Conservation (phyloP, 2,329 filamentous ascomycete species). For the Neopestalotiopsis clavispora region DNA sequence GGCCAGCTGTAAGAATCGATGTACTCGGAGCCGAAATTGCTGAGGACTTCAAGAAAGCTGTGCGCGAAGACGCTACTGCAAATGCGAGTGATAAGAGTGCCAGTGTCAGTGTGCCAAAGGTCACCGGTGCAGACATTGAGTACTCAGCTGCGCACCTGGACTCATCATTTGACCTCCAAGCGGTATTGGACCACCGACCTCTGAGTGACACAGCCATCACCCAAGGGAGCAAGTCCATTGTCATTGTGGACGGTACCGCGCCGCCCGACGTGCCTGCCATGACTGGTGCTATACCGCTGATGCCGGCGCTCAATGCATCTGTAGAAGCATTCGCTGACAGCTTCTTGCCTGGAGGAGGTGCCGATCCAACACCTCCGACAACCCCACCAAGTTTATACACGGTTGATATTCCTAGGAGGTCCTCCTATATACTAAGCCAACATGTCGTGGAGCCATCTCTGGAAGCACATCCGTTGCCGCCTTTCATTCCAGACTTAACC, state of each 20-base stretch:
- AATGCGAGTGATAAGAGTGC: slow-evolving; percentile 33
- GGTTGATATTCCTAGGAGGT: slow-evolving; percentile 54
- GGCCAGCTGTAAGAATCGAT: slow-evolving; percentile 73
- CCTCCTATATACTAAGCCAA: slow-evolving; percentile 60
- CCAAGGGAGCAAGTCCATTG: slow-evolving; percentile 84
- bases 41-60: slow-evolving; percentile 78
- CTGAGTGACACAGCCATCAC: slow-evolving; percentile 67
- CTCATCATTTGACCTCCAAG: slow-evolving; percentile 43
- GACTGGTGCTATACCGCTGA: slow-evolving; percentile 52
- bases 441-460: slow-evolving; percentile 43
- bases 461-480: slow-evolving; percentile 47
- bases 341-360: slow-evolving; percentile 50
- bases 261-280: slow-evolving; percentile 55
- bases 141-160: slow-evolving; percentile 51
- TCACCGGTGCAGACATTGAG: slow-evolving; percentile 39
- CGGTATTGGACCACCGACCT: slow-evolving; percentile 43
- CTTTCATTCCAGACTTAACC: slow-evolving; percentile 52
- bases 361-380: slow-evolving; percentile 64
- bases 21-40: slow-evolving; percentile 78
- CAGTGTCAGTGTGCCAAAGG: slow-evolving; percentile 28
- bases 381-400: slow-evolving; percentile 56
- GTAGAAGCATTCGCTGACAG: slow-evolving; percentile 59
- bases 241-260: slow-evolving; percentile 78
- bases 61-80: slow-evolving; percentile 66
- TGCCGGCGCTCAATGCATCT: slow-evolving; percentile 49